Base-by-base conservation (phyloP, 1,139 yeast species). In the Sugiyamaella pinicola region DNA sequence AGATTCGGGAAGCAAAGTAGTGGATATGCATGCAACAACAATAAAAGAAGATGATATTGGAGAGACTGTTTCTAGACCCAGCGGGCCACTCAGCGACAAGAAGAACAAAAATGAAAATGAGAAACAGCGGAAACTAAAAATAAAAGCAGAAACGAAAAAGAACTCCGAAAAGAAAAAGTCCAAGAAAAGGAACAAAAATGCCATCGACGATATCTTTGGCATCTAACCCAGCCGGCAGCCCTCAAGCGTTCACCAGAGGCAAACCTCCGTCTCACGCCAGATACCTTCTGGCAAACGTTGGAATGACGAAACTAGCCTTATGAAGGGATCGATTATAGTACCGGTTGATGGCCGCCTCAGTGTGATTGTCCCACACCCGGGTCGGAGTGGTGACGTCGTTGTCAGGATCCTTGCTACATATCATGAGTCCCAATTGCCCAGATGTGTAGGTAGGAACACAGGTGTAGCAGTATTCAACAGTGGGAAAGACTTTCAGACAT, bases 401-500 rank as follows among this genome's bases (percentile, higher is more conserved):
- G 1, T 67, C 53, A 1, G 73, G 62, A 63, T 84, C 81, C 68
- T 85, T 87, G 57, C 87, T 79, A 61, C 96, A 91, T 39, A 91
- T 81, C 74, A 93, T 79, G 58, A 93, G 77, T 1, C 97, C 97
- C 58, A 93, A 79, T 71, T 90, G 97, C 29, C 99, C 99, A 7
- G 96, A 85, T n/a, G 99, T 91, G 70, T 91, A 91, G 13, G 95
- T 85, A 47, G 99, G 99, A 72, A 91, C 93, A 63, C 93, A 87
- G 61, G 96, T 85, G 69, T 88, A 88, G 57, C 89, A 80, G 69
- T 88, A 87, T 61, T 80, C 79, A n/a, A 85, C 95, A 56, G 80
- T 82, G 19, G 84, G 79, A 73, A 93, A 93, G n/a, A 91, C 96
- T 34, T 73, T 67, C 49, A 74, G 69, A 59, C 93, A 88, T 52